phyloP scores from a whole-genome alignment of 75 land plant genomes.

The Gnetum montanum region DNA sequence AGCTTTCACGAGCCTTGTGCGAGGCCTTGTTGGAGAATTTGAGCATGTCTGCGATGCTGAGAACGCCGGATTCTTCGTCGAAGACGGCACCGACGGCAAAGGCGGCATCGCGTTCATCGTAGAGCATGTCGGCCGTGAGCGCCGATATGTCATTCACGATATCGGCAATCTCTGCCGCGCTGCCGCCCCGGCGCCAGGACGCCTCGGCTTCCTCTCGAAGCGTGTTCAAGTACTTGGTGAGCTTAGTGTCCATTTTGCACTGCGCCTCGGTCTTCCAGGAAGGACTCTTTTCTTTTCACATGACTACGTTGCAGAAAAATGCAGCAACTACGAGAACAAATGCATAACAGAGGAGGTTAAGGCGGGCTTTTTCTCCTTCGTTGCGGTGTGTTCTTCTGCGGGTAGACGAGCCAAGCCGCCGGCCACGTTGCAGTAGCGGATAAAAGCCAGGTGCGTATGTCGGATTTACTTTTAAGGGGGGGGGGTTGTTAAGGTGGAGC shows the following conservation, averaged over 20 bases:
- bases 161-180: slow-evolving; percentile 11
- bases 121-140: slow-evolving; percentile 10
- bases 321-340: too few relatives aligned
- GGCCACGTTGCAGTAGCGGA: too few relatives aligned
- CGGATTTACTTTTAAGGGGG: too few relatives aligned
- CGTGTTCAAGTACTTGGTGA: slow-evolving; percentile 14
- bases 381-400: too few relatives aligned
- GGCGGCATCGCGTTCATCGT: slow-evolving; percentile 23
- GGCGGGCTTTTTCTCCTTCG: too few relatives aligned
- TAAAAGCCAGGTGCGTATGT: too few relatives aligned
- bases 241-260: slow-evolving; percentile 22
- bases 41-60: slow-evolving; percentile 16
- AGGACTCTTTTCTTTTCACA: too few relatives aligned
- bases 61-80: slow-evolving; percentile 24
- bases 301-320: too few relatives aligned
- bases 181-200: slow-evolving; percentile 8
- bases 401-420: too few relatives aligned
- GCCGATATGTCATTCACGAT: slow-evolving; percentile 13
- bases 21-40: slow-evolving; percentile 10
- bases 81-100: slow-evolving; percentile 30
- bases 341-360: too few relatives aligned
- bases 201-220: slow-evolving; percentile 23
- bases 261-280: slow-evolving; percentile 31
- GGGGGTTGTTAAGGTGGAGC: too few relatives aligned
- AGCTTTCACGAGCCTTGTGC: slow-evolving; percentile 23